Conservation (phyloP, 352 stramenopile species). For the Phytophthora brassicae region DNA sequence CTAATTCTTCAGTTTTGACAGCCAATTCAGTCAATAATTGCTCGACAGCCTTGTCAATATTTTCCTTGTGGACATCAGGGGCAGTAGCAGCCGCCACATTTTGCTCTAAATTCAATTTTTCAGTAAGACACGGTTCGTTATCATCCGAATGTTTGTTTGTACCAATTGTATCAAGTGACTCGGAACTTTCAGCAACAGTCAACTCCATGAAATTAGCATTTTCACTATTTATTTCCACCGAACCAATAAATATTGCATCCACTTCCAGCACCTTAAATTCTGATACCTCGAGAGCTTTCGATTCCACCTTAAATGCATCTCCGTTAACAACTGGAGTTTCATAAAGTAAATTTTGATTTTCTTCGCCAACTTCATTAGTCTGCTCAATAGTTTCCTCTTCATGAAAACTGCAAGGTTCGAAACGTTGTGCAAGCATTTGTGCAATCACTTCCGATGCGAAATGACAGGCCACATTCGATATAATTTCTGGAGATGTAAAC, state of each 20-base stretch:
- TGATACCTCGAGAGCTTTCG: not conserved
- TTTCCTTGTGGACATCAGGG: not conserved
- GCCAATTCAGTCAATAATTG: conserved; percentile 3
- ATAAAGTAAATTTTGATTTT: not conserved
- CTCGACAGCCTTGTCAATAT: not conserved
- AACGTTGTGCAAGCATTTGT: conserved; percentile 16
- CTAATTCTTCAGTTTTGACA: not conserved
- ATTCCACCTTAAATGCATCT: not conserved
- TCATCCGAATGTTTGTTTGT: too few species aligned
- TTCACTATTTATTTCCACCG: not conserved
- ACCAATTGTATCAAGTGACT: too few species aligned
- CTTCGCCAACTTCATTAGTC: not conserved
- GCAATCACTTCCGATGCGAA: conserved; percentile 19
- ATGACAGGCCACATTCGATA: conserved; percentile 3
- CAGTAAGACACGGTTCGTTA: too few species aligned
- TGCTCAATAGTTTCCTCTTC: not conserved
- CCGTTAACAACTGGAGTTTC: not conserved
- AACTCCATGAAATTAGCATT: not conserved
- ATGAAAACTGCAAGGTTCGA: not conserved
- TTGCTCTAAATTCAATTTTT: too few species aligned
- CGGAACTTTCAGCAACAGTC: too few species aligned
- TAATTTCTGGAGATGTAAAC: conserved; percentile 15
- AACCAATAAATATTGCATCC: not conserved
- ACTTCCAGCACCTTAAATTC: not conserved
- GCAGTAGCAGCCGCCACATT: not conserved